Percentiles rank a stretch among this genome's conserved stretches.
Evolutionary conservation across 2,329 filamentous ascomycete genomes (phyloP).

Genomic region (Xylariaceae sp.): DNA sequence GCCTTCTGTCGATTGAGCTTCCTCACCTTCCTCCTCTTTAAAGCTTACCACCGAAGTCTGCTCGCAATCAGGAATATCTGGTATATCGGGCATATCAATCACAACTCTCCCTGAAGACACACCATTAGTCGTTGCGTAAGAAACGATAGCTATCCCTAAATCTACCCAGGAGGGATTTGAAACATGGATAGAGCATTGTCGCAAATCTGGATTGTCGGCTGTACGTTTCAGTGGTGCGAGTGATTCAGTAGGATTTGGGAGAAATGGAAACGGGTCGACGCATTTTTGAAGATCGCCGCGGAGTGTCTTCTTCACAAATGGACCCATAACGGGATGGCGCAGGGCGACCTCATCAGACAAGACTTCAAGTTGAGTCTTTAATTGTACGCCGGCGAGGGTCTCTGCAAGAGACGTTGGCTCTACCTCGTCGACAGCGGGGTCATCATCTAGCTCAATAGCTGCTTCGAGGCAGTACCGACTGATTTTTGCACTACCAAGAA

Average conservation of each 20-base stretch:
- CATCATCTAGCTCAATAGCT: slow-evolving; percentile 61
- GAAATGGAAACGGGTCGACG: slow-evolving; percentile 57
- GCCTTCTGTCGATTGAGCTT: slow-evolving; percentile 6
- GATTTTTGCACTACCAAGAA: slow-evolving; percentile 51
- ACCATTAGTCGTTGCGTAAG: slow-evolving; percentile 33
- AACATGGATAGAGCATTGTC: slow-evolving; percentile 29
- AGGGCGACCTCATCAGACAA: slow-evolving; percentile 52
- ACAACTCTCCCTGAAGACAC: slow-evolving; percentile 32
- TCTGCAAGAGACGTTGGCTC: slow-evolving; percentile 59
- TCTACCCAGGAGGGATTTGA: slow-evolving; percentile 38
- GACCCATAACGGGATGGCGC: slow-evolving; percentile 55
- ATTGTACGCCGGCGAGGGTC: slow-evolving; percentile 56
- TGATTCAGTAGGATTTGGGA: slow-evolving; percentile 46
- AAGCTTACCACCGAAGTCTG: slow-evolving; percentile 24
- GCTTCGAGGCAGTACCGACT: slow-evolving; percentile 60
- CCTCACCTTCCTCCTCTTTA: slow-evolving; percentile 16
- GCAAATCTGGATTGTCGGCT: background rate
- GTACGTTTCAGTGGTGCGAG: slow-evolving; percentile 22
- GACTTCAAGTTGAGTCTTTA: slow-evolving; percentile 50
- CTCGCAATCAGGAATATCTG: slow-evolving; percentile 29
- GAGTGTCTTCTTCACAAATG: slow-evolving; percentile 49
- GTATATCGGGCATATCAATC: slow-evolving; percentile 35
- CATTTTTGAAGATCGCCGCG: slow-evolving; percentile 46
- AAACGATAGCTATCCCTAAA: slow-evolving; percentile 38
- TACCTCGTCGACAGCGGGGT: slow-evolving; percentile 56